Conservation (phyloP, 2,329 filamentous ascomycete species). For the Cylindrodendrum hubeiense region DNA sequence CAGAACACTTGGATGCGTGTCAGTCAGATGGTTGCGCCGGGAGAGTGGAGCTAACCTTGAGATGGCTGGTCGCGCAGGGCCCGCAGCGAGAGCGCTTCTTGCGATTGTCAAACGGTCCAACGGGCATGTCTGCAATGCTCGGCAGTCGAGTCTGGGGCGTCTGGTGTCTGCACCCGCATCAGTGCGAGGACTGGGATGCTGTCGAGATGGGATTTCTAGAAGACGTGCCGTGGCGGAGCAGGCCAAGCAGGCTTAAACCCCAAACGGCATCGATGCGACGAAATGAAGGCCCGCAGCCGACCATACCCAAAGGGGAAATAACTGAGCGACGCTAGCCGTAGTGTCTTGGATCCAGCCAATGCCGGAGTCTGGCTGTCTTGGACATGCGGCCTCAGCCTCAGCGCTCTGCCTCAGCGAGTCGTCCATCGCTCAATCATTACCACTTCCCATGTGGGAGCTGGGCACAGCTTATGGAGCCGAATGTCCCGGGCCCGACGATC, state of each 20-base stretch:
- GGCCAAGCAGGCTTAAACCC: conserved; percentile 31
- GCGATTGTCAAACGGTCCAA: conserved; percentile 51
- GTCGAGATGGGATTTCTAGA: neutral
- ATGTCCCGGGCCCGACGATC: neutral
- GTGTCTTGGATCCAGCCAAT: neutral
- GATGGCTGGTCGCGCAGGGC: conserved; percentile 47
- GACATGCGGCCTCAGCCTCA: neutral
- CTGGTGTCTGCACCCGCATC: neutral
- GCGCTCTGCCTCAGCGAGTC: neutral
- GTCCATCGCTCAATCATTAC: too few species aligned
- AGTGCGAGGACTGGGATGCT: neutral
- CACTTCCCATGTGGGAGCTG: neutral
- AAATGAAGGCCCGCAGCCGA: conserved; percentile 4
- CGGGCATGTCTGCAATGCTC: conserved; percentile 36
- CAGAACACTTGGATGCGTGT: conserved; percentile 47
- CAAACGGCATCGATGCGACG: conserved; percentile 34
- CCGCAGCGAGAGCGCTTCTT: conserved; percentile 48
- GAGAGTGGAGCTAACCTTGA: conserved; percentile 44
- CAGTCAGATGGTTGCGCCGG: neutral
- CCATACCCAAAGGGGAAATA: conserved; percentile 33
- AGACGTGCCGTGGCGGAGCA: neutral
- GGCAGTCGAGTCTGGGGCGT: neutral
- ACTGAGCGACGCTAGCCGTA: conserved; percentile 39
- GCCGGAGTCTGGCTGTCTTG: neutral
- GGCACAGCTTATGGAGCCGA: neutral